Evolutionary conservation across 179 eudicot genomes (phyloP), one percentile per base, ranked within the genome.

Genomic region (Beta lomatogona): DNA sequence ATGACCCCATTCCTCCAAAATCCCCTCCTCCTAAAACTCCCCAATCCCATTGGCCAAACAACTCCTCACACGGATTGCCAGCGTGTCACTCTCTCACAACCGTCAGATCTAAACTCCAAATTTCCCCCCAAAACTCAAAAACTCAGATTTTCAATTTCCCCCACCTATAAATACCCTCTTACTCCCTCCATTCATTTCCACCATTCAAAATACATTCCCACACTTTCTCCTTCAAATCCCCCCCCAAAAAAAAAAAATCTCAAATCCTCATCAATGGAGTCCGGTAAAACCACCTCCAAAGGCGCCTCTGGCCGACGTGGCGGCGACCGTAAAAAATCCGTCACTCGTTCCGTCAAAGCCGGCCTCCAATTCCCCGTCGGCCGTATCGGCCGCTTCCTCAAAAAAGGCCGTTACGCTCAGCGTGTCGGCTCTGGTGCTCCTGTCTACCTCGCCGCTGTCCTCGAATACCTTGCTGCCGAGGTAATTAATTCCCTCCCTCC

Each of bases 281-380:
- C 80, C 21, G 6, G 61, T 31, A 74, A 76, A 73, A 8, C 55
- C 1, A 7, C 79, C 41, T 58, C 80, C 78, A 89, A 82, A 41
- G 89, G 87, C 5, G 81, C 89, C 46, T 88, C 84, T 7, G 90
- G 93, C 0, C 76, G 87, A 5, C 65, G 79, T 25, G 86, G 90
- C 22, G 90, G 86, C 3, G 87, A 83, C 3, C 67, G 90, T 48
- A 90, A 90, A 87, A 90, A 90, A 73, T 4, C 86, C 44, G 87
- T 90, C 10, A 9, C 75, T 0, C 79, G 86, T 19, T 89, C 91
- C 0, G 75, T 82, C 50, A 89, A 85, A 79, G 93, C 89, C 5
- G 93, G 93, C 21, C 91, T 90, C 5, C 91, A 89, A 73, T 89
- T 89, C 5, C 91, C 91, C 12, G 91, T 89, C 2, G 86, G 88